Percentiles rank a stretch among this genome's conserved stretches.
phyloP scores from a whole-genome alignment of 208 protist genomes.

The Angomonas deanei region DNA sequence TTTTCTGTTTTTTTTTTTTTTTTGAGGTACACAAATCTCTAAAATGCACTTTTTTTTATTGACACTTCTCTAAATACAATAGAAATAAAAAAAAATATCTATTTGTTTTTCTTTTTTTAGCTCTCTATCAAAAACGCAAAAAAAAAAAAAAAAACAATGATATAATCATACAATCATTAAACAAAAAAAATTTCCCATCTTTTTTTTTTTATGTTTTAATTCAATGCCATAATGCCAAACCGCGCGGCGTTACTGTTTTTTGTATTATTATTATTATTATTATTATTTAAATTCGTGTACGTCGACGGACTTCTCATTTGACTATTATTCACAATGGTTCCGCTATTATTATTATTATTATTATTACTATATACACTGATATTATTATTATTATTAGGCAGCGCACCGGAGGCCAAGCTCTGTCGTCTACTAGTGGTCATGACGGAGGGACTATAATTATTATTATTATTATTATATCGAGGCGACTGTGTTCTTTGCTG shows the following conservation, averaged over 20 bases:
- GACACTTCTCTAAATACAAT: background rate
- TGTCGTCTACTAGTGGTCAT: background rate
- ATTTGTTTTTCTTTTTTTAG: background rate
- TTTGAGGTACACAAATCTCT: too few species aligned
- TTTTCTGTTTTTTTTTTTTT: too few species aligned
- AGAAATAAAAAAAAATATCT: background rate
- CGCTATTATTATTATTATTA: background rate
- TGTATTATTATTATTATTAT: background rate
- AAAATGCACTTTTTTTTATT: too few species aligned
- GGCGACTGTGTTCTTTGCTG: background rate
- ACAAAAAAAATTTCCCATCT: slow-evolving; percentile 33
- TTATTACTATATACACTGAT: too few species aligned
- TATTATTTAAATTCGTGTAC: too few species aligned
- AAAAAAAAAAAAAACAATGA: slow-evolving; percentile 5
- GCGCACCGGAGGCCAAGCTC: background rate
- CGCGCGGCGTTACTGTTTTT: slow-evolving; percentile 19
- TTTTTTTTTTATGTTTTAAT: background rate
- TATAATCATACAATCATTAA: slow-evolving; percentile 8
- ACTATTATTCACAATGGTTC: background rate
- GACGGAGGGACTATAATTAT: background rate
- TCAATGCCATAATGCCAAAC: slow-evolving; percentile 33
- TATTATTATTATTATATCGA: background rate
- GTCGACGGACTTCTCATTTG: background rate
- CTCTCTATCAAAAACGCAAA: slow-evolving; percentile 5
- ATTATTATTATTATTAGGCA: background rate